phyloP scores from a whole-genome alignment of 768 basidiomycete genomes.

The Cubamyces lactineus region DNA sequence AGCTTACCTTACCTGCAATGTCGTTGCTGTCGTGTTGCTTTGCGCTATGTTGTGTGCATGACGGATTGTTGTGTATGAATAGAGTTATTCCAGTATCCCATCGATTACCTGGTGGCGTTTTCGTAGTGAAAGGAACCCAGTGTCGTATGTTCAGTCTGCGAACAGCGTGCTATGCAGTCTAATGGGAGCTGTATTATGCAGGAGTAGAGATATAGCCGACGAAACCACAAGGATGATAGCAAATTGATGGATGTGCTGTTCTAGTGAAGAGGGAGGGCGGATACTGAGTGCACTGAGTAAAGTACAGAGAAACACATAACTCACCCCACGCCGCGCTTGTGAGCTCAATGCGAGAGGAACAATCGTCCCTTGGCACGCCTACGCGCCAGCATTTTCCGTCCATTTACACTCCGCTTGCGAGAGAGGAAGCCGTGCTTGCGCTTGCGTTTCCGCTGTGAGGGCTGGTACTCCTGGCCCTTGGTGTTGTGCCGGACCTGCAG shows the following conservation, averaged over 20 bases:
- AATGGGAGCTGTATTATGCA: slow-evolving; percentile 1
- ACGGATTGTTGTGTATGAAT: slow-evolving; percentile 1
- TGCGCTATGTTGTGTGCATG: neutral
- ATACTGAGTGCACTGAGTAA: neutral
- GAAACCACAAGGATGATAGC: neutral
- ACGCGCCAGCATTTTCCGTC: slow-evolving; percentile 71
- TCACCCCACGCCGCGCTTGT: neutral
- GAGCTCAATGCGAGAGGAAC: slow-evolving; percentile 73
- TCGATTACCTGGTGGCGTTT: neutral
- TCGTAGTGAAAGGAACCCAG: neutral
- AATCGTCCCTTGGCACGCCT: slow-evolving; percentile 77
- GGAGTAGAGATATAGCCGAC: slow-evolving; percentile 3
- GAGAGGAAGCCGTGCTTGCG: slow-evolving; percentile 90
- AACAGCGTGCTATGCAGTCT: neutral
- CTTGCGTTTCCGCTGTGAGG: slow-evolving; percentile 93
- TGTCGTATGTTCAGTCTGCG: too few relatives aligned
- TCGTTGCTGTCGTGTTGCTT: slow-evolving; percentile 11
- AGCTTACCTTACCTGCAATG: neutral
- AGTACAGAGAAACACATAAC: neutral
- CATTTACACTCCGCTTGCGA: slow-evolving; percentile 66
- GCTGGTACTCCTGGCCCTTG: slow-evolving; percentile 92
- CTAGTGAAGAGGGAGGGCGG: neutral
- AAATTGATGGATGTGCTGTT: neutral
- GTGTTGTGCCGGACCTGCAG: slow-evolving; percentile 65
- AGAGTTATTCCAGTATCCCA: neutral